A percentile compares a stretch with the other conserved stretches of the same genome.
These are phyloP conservation scores for Lactifluus echinatus DNA, from an alignment of 768 basidiomycete species.

Conservation along the genomic window DNA sequence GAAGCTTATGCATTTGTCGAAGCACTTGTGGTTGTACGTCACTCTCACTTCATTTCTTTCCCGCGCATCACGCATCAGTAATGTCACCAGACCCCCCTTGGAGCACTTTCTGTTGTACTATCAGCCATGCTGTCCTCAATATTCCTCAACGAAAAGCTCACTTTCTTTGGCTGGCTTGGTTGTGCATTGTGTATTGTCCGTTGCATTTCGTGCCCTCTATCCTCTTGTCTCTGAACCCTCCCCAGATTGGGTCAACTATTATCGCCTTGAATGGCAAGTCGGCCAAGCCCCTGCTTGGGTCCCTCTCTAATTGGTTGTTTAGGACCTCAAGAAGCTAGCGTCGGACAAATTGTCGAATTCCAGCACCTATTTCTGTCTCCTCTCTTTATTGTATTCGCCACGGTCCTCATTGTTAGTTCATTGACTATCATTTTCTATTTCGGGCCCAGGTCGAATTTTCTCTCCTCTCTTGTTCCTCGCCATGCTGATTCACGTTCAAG, in stretches of 20 bases:
- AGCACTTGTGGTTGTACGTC: slow-evolving; percentile 81
- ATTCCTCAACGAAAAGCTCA: slow-evolving; percentile 87
- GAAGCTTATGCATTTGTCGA: slow-evolving; percentile 83
- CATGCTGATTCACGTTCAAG: slow-evolving; percentile 26
- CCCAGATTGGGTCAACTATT: slow-evolving; percentile 73
- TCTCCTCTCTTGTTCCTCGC: not conserved
- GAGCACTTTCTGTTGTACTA: slow-evolving; percentile 92
- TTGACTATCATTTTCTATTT: slow-evolving; percentile 75
- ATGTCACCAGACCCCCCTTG: slow-evolving; percentile 70
- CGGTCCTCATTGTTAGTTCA: slow-evolving; percentile 54
- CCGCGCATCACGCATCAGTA: slow-evolving; percentile 6
- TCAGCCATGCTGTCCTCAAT: slow-evolving; percentile 89
- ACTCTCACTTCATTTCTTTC: not conserved
- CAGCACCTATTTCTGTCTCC: slow-evolving; percentile 72
- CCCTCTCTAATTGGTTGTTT: not conserved
- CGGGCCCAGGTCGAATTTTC: slow-evolving; percentile 50
- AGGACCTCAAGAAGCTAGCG: slow-evolving; percentile 63
- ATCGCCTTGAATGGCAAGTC: slow-evolving; percentile 74
- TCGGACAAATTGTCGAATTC: slow-evolving; percentile 65
- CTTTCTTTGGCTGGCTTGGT: slow-evolving; percentile 96
- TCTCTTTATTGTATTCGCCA: slow-evolving; percentile 67
- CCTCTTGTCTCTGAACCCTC: not conserved
- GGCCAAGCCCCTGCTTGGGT: slow-evolving; percentile 24
- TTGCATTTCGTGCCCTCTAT: slow-evolving; percentile 9
- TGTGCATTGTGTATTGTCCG: slow-evolving; percentile 85